phyloP scores from a whole-genome alignment of 2,329 filamentous ascomycete genomes.

The Epicoccum sorghinum region DNA sequence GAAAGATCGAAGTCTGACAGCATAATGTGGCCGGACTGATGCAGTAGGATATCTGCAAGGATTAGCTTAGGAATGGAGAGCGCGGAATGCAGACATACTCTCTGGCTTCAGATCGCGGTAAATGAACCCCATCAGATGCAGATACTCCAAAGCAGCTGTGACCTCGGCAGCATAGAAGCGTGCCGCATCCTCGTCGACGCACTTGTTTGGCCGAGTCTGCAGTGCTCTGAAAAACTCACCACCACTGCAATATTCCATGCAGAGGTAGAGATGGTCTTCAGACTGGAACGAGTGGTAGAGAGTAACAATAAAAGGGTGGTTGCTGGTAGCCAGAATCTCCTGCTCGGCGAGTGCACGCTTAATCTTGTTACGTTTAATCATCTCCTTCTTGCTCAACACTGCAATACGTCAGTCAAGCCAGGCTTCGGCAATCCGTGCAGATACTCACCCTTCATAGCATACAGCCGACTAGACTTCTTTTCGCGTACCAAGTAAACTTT shows the following conservation, averaged over 20 bases:
- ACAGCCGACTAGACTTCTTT: slow-evolving; percentile 94
- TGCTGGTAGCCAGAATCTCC: slow-evolving; percentile 97
- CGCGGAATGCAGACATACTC: slow-evolving; percentile 64
- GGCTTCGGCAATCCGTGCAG: not conserved
- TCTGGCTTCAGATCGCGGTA: slow-evolving; percentile 98
- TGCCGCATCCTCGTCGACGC: slow-evolving; percentile 94
- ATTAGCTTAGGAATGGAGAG: slow-evolving; percentile 44
- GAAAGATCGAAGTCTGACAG: slow-evolving; percentile 98
- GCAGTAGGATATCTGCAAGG: slow-evolving; percentile 82
- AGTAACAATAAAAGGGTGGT: slow-evolving; percentile 98
- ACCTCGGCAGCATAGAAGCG: slow-evolving; percentile 98
- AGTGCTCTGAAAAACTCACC: slow-evolving; percentile 98
- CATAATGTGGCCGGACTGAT: slow-evolving; percentile 99
- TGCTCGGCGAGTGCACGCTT: slow-evolving; percentile 97
- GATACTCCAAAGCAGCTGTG: slow-evolving; percentile 92
- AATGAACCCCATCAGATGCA: slow-evolving; percentile 99
- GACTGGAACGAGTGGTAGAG: slow-evolving; percentile 99
- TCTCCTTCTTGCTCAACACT: slow-evolving; percentile 99
- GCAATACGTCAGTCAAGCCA: slow-evolving; percentile 35
- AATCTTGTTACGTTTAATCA: slow-evolving; percentile 99
- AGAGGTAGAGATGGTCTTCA: slow-evolving; percentile 97
- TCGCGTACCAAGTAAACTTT: slow-evolving; percentile 98
- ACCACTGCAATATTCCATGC: slow-evolving; percentile 99
- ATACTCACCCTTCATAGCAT: slow-evolving; percentile 95
- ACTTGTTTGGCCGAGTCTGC: slow-evolving; percentile 96